phyloP scores from a whole-genome alignment of 352 stramenopile genomes.

The Phytophthora pini region DNA sequence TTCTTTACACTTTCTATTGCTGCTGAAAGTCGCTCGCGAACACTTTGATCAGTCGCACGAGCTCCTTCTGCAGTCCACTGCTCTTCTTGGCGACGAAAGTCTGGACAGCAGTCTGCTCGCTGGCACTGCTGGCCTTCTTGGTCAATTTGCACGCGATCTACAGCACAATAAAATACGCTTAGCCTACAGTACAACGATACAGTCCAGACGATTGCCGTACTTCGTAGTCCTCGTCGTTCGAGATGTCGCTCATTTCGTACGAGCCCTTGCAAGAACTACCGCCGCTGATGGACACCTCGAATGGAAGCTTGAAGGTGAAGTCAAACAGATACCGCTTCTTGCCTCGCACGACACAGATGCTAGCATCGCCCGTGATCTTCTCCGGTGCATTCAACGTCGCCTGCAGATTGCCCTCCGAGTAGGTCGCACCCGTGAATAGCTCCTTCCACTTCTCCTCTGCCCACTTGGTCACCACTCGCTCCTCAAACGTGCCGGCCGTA shows the following conservation, averaged over 20 bases:
- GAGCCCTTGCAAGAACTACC: conserved; percentile 65
- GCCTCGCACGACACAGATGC: conserved; percentile 87
- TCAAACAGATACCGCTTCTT: conserved; percentile 92
- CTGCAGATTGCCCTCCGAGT: conserved; percentile 46
- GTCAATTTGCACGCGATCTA: conserved; percentile 66
- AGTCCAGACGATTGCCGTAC: conserved; percentile 30
- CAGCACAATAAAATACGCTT: neutral
- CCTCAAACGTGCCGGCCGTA: conserved; percentile 91
- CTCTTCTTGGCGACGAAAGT: conserved; percentile 56
- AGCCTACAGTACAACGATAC: too few species aligned
- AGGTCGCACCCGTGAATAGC: conserved; percentile 53
- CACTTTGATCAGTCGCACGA: conserved; percentile 61
- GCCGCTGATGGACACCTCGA: conserved; percentile 65
- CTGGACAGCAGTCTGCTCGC: conserved; percentile 53
- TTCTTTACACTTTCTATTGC: conserved; percentile 53
- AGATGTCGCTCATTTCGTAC: conserved; percentile 86
- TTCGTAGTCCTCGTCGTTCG: conserved; percentile 89
- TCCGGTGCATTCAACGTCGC: conserved; percentile 66
- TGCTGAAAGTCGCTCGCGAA: conserved; percentile 74
- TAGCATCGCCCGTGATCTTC: conserved; percentile 85
- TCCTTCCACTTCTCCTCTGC: conserved; percentile 73
- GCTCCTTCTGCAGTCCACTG: conserved; percentile 68
- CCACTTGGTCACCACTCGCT: conserved; percentile 89
- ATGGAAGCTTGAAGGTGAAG: conserved; percentile 79
- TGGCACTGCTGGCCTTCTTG: conserved; percentile 55